Evolutionary conservation across 2,329 filamentous ascomycete genomes (phyloP).

Genomic region (Madurella fahalii): DNA sequence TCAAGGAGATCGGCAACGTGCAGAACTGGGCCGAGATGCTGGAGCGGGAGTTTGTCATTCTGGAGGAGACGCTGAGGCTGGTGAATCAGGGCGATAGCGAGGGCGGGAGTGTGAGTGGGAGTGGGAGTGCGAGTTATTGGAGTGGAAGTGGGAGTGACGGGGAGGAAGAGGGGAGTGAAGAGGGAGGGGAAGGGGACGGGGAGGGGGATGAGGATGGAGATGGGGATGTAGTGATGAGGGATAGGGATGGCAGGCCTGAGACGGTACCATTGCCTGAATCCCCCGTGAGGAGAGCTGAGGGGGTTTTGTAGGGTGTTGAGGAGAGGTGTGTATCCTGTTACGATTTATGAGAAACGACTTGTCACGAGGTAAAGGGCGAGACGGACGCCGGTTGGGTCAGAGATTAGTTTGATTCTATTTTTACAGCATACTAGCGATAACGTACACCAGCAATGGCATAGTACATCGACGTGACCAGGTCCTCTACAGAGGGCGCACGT

Average conservation of each 20-base stretch:
- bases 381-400: no score
- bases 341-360: background rate
- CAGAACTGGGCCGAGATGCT: constrained; percentile 87
- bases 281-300: background rate
- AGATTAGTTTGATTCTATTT: background rate
- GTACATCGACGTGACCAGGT: no score
- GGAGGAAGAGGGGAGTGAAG: background rate
- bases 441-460: background rate
- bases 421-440: background rate
- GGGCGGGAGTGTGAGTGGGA: constrained; percentile 26
- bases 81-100: constrained; percentile 36
- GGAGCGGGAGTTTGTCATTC: constrained; percentile 60
- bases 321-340: background rate
- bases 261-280: constrained; percentile 19
- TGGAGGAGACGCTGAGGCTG: constrained; percentile 61
- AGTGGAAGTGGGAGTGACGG: background rate
- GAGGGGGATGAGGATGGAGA: constrained; percentile 25
- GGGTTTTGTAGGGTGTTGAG: background rate
- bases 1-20: constrained; percentile 77
- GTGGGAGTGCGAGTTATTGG: constrained; percentile 11
- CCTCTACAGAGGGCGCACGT: background rate
- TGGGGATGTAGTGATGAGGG: constrained; percentile 7
- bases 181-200: constrained; percentile 34
- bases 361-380: background rate
- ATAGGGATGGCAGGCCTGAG: constrained; percentile 3